Percentiles rank a stretch among this genome's conserved stretches.
Conservation (phyloP, 352 stramenopile species). For the Phytophthora tubulina region DNA sequence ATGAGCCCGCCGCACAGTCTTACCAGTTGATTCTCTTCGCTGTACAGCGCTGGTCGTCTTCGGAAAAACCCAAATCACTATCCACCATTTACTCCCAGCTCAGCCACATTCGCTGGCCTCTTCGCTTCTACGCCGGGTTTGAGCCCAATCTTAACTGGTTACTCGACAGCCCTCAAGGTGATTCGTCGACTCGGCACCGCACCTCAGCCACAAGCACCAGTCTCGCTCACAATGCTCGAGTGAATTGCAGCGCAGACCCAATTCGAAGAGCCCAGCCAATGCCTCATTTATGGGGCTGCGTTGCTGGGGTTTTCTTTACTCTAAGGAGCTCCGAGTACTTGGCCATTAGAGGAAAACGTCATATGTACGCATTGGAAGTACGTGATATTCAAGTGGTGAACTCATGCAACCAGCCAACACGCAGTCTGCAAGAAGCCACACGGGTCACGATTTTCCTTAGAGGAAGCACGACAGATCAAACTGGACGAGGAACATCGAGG, state of each 20-base stretch:
- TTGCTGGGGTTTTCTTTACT: conserved; percentile 36
- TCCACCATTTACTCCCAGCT: not conserved
- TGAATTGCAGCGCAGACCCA: not conserved
- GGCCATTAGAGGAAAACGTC: not conserved
- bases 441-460: not conserved
- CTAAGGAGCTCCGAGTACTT: conserved; percentile 18
- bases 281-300: conserved; percentile 36
- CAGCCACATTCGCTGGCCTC: not conserved
- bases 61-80: not conserved
- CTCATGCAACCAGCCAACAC: not conserved
- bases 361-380: conserved; percentile 15
- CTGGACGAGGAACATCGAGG: not conserved
- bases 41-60: not conserved
- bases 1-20: not conserved
- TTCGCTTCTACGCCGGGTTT: not conserved
- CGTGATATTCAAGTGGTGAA: conserved; percentile 20
- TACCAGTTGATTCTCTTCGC: not conserved
- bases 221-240: too few species aligned
- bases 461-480: conserved; percentile 8
- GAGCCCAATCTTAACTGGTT: not conserved
- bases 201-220: too few species aligned
- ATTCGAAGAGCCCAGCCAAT: conserved; percentile 10
- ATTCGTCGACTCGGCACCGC: too few species aligned
- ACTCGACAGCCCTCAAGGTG: too few species aligned
- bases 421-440: not conserved